A percentile compares a stretch with the other conserved stretches of the same genome.
Conservation (phyloP, 2,329 filamentous ascomycete genomes). For the Rhynchosporium secalis region DNA sequence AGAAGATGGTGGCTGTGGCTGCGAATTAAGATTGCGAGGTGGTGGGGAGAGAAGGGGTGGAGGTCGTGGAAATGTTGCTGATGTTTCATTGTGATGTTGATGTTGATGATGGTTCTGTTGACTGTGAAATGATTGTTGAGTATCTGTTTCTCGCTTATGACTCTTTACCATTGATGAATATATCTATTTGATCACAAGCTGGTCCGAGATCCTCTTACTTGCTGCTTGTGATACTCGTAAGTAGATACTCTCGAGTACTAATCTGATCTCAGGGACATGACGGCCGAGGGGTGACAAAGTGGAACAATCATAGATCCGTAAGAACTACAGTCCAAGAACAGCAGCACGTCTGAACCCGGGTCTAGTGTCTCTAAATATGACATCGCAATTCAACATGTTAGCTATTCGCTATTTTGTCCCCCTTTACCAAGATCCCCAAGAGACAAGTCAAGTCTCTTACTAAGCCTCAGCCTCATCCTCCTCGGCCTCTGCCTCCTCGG, state of each 20-base stretch:
- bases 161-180: neutral
- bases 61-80: too few species aligned
- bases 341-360: too few species aligned
- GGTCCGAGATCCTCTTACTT: too few species aligned
- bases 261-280: neutral
- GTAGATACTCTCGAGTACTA: neutral
- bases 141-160: neutral
- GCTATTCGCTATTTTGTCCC: constrained; percentile 11
- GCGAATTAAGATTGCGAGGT: neutral
- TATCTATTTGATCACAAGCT: neutral
- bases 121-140: too few species aligned
- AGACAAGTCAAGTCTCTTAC: neutral
- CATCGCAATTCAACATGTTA: constrained; percentile 9
- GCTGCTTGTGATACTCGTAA: too few species aligned
- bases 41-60: too few species aligned
- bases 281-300: too few species aligned
- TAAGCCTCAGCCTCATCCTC: constrained; percentile 38
- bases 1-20: constrained; percentile 4
- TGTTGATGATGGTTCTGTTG: too few species aligned
- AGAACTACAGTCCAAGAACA: too few species aligned
- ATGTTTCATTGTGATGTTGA: too few species aligned
- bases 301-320: too few species aligned
- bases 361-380: neutral
- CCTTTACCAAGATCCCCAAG: neutral
- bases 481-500: constrained; percentile 13